These are phyloP conservation scores for Larix sibirica DNA, from an alignment of 83 land plant species.

Conservation along the genomic window DNA sequence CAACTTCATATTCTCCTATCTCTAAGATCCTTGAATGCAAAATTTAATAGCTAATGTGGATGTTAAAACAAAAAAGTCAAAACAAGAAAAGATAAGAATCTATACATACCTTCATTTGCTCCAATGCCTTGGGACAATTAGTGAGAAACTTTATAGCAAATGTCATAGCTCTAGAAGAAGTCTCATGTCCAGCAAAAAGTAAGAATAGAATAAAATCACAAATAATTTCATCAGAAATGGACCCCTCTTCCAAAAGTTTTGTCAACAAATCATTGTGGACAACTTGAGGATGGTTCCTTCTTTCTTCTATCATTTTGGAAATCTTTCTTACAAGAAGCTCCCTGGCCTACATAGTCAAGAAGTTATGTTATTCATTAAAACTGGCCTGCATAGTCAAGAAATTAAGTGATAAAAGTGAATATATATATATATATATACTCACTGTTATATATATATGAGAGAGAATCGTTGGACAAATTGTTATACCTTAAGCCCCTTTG, in stretches of 20 bases:
- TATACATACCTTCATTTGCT: background rate
- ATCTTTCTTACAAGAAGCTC: background rate
- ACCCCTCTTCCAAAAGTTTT: background rate
- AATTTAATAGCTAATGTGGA: background rate
- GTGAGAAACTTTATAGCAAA: slow-evolving; percentile 3
- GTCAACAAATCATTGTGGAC: slow-evolving; percentile 4
- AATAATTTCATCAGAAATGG: background rate
- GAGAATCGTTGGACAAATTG: too few species aligned
- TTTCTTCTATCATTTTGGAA: background rate
- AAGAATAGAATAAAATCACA: background rate
- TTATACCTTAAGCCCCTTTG: slow-evolving; percentile 1
- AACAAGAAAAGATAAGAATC: background rate
- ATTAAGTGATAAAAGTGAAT: too few species aligned
- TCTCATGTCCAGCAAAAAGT: slow-evolving; percentile 10
- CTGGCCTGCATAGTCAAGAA: too few species aligned
- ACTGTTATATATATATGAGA: too few species aligned
- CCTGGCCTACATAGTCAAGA: background rate
- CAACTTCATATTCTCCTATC: background rate
- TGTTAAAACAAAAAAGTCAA: background rate
- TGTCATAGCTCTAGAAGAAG: background rate
- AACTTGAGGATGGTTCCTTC: slow-evolving; percentile 2
- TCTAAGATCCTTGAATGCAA: background rate
- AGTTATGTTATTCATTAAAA: too few species aligned
- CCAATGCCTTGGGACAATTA: background rate
- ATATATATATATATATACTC: too few species aligned